Base-by-base conservation (phyloP, 257 asterid genomes). In the Solanum chilense region DNA sequence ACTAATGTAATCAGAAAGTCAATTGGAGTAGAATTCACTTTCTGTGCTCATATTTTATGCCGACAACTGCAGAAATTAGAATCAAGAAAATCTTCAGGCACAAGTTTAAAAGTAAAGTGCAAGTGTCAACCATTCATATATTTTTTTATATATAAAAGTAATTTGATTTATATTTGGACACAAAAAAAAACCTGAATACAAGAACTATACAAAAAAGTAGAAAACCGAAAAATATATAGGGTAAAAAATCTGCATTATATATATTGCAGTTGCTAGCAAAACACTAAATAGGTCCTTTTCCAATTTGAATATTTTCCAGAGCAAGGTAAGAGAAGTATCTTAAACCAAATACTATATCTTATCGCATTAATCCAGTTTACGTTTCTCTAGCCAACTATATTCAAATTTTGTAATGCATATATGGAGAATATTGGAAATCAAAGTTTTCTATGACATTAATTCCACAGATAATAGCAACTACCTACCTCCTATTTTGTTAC, bases 401-500 rank as follows among this genome's bases (percentile, higher is more conserved):
- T 14, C 85, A 80, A 47, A 47, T 47, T 25, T 80, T 29, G 66
- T 62, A 16, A 70, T 27, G 83, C 42, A 41, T 80, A 80, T 20
- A 47, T 27, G 42, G 84, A 47, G 20, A 45, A 49, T 49, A 78
- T 21, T 45, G 41, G 42, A 78, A 47, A 80, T 80, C 44, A 81
- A 41, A 81, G 56, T 9, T 49, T 81, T 18, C 44, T 16, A 81
- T 18, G 69, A 81, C 85, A 49, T 81, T 18, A 29, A 29, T 49
- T 81, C 42, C 44, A 47, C 29, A 31, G 23, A 39, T 66, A 71
- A 27, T 44, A 60, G 39, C 41, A 62, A 84, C 29, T 16, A 45
- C 85, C 3, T 75, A 88, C 90, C 90, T 81, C 21, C 86, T 20
- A 86, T 80, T 71, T 70, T 80, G 49, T 88, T 84, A 37, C 87